A percentile compares a stretch with the other conserved stretches of the same genome.
Evolutionary conservation across 768 basidiomycete species (phyloP).

Genomic region (Tylopilus sp.): DNA sequence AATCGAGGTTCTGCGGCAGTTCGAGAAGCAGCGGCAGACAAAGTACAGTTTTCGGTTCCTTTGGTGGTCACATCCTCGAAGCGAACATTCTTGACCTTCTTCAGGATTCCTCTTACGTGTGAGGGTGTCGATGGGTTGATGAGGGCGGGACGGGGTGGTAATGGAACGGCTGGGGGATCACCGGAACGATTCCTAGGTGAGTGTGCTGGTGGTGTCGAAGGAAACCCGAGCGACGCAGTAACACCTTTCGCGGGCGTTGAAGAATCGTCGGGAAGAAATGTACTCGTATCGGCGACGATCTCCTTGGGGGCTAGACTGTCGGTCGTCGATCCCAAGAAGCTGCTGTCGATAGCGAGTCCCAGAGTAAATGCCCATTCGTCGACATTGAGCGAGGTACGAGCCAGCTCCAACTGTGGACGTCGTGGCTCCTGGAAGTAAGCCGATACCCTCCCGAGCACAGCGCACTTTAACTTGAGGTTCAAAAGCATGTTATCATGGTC

Average conservation of each 20-base stretch:
- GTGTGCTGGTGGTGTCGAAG: background rate
- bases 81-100: conserved; percentile 39
- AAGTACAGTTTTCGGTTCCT: conserved; percentile 1
- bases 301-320: conserved; percentile 3
- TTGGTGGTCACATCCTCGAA: conserved; percentile 26
- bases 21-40: background rate
- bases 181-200: conserved; percentile 6
- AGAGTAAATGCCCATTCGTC: conserved; percentile 38
- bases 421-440: conserved; percentile 8
- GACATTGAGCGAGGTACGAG: conserved; percentile 14
- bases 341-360: conserved; percentile 25
- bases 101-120: conserved; percentile 36
- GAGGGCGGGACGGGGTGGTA: conserved; percentile 22
- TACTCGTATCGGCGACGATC: conserved; percentile 1
- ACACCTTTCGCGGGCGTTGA: conserved; percentile 10
- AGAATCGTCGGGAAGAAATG: conserved; percentile 12
- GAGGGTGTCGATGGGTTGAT: conserved; percentile 26
- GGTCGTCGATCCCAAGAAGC: conserved; percentile 7
- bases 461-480: conserved; percentile 32
- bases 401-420: background rate
- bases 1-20: conserved; percentile 4
- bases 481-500: conserved; percentile 37
- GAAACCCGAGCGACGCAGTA: background rate
- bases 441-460: conserved; percentile 20
- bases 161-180: conserved; percentile 19